Base-by-base conservation (phyloP, 192 early-diverging fungal species). In the Chytriomyces confervae region DNA sequence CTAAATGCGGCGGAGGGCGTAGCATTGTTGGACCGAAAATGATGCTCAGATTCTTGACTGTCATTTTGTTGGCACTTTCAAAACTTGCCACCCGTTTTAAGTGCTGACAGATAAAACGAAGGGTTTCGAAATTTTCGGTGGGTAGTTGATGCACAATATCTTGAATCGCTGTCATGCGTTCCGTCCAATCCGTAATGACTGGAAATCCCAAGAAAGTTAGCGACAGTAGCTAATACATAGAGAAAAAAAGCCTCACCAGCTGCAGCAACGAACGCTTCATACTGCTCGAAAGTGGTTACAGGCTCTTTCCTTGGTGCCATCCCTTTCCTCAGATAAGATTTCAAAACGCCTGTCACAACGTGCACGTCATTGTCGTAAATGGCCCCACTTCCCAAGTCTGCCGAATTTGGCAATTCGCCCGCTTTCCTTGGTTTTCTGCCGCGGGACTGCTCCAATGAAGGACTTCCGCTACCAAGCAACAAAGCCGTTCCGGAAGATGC, bases 11-110 rank as follows among this genome's bases (percentile, higher is more conserved):
- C 7, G 82, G 83, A 6, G 79, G 81, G 45, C 66, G n/a, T 9
- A 87, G 66, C 43, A 99, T 78, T 6, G 93, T 96, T 10, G 94
- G 95, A 5, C 92, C 96, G 92, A 99, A 97, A 36, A 99, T 94
- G 48, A 97, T 95, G 24, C 94, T 90, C 65, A 99, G 80, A 66
- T 98, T 99, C 80, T 96, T 94, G 50, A 94, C 81, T 5, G 89
- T 91, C 97, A 99, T 99, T 68, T 94, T 88, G 82, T 99, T 99
- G 29, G 87, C 81, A 47, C 79, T 75, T 47, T 87, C 84, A 29
- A 86, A 71, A 46, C 88, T 64, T 5, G 87, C 83, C 8, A 98
- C 91, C 18, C 89, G 51, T n/a, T 78, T 49, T 7, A 89, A 73
- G 74, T 89, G 87, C 70, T 88, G 81, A 65, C 86, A 88, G 11